A percentile compares a stretch with the other conserved stretches of the same genome.
Conservation (phyloP, 2,329 filamentous ascomycete species). For the Alternaria atra region DNA sequence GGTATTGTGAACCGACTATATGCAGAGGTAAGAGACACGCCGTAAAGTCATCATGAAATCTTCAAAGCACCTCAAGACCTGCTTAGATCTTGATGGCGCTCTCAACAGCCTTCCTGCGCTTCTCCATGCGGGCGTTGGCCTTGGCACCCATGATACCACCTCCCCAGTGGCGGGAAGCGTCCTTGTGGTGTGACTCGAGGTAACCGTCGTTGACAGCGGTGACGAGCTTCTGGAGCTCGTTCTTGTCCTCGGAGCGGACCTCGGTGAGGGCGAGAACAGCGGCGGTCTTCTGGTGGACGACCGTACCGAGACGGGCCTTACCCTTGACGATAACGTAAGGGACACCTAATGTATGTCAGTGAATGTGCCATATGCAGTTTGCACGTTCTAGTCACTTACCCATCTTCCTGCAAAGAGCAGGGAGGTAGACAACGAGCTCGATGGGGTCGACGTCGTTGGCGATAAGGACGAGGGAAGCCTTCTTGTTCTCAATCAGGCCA, state of each 20-base stretch:
- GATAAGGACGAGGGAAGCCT: slow-evolving; percentile 96
- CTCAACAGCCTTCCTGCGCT: slow-evolving; percentile 95
- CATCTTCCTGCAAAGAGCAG: slow-evolving; percentile 99
- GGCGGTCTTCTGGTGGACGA: slow-evolving; percentile 99
- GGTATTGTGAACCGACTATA: slow-evolving; percentile 51
- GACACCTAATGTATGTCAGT: slow-evolving; percentile 48
- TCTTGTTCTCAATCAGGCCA: slow-evolving; percentile 80
- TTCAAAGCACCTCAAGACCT: slow-evolving; percentile 35
- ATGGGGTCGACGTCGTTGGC: slow-evolving; percentile 99
- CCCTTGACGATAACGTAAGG: slow-evolving; percentile 99
- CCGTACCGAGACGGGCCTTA: slow-evolving; percentile 98
- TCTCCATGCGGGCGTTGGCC: slow-evolving; percentile 78
- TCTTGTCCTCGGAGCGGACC: slow-evolving; percentile 98
- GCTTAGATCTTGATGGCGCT: slow-evolving; percentile 95
- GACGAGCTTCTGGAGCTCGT: slow-evolving; percentile 95
- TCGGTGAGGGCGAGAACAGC: slow-evolving; percentile 96
- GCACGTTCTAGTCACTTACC: slow-evolving; percentile 56
- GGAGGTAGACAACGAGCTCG: slow-evolving; percentile 98
- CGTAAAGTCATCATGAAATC: slow-evolving; percentile 44
- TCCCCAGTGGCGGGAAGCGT: slow-evolving; percentile 92
- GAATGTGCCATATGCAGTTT: neutral
- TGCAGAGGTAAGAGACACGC: slow-evolving; percentile 53
- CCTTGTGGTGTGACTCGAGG: slow-evolving; percentile 88
- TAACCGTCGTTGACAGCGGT: slow-evolving; percentile 98
- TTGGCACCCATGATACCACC: slow-evolving; percentile 99